Evolutionary conservation across 495 filamentous ascomycete genomes (phyloP).

Genomic region (Penicillium waksmanii): DNA sequence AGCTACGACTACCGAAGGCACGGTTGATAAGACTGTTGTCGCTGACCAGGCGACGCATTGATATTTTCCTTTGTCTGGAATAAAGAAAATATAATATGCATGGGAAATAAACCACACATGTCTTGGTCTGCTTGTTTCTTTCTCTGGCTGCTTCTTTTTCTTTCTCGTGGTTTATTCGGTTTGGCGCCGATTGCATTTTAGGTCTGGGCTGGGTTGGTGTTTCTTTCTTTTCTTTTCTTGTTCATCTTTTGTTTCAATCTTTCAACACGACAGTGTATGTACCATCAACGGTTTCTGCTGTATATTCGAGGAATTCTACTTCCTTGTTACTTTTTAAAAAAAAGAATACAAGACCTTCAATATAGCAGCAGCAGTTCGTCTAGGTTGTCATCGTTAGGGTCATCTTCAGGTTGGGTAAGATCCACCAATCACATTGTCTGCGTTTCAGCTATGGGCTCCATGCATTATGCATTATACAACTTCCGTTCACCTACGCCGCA

Average conservation of each 20-base stretch:
- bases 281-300: constrained; percentile 22
- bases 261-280: constrained; percentile 23
- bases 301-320: constrained; percentile 10
- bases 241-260: constrained; percentile 18
- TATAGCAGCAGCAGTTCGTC: constrained; percentile 1
- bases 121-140: neutral
- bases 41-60: constrained; percentile 36
- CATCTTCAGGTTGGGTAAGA: neutral
- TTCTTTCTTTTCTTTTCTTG: constrained; percentile 12
- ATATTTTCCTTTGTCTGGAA: constrained; percentile 12
- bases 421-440: constrained; percentile 1
- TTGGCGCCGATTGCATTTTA: constrained; percentile 31
- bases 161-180: constrained; percentile 13
- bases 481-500: constrained; percentile 5
- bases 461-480: neutral
- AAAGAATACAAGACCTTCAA: neutral
- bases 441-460: neutral
- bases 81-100: constrained; percentile 21
- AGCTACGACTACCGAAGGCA: constrained; percentile 24
- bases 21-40: constrained; percentile 27
- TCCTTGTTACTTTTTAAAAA: neutral
- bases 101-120: constrained; percentile 2
- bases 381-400: too few species aligned
- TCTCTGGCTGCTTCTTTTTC: constrained; percentile 11
- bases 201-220: constrained; percentile 16